These are phyloP conservation scores for Cordyceps fumosorosea DNA, from an alignment of 2,329 filamentous ascomycete genomes.

Conservation along the genomic window DNA sequence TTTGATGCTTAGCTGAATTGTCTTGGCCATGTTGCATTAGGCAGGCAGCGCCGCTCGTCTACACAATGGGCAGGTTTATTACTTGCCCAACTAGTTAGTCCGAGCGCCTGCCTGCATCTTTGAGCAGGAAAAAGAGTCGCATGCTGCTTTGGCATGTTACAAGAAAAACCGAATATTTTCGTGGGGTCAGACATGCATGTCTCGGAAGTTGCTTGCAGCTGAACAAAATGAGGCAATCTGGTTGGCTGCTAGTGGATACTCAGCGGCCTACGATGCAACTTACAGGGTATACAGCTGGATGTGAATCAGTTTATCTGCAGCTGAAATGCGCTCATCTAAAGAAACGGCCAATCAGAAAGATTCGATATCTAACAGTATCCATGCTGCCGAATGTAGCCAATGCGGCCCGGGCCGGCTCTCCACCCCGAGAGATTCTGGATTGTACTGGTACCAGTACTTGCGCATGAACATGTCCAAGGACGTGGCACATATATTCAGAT, in stretches of 20 bases:
- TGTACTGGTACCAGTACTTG: no score
- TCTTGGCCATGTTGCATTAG: no score
- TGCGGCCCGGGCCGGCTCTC: neutral
- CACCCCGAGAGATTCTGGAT: neutral
- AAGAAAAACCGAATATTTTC: neutral
- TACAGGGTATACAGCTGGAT: neutral
- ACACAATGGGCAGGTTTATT: no score
- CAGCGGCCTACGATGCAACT: neutral
- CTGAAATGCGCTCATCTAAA: neutral
- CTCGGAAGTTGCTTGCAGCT: neutral
- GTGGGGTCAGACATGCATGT: slow-evolving; percentile 1
- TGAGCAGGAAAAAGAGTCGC: neutral
- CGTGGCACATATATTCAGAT: no score
- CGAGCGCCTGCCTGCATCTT: neutral
- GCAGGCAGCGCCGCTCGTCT: no score
- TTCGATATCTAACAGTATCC: neutral
- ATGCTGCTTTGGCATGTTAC: no score
- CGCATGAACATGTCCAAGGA: no score
- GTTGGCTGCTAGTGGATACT: neutral
- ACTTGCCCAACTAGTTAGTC: no score
- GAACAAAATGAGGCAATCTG: neutral
- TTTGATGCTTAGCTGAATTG: neutral
- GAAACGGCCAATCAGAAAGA: neutral
- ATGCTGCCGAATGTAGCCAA: no score
- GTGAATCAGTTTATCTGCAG: neutral